A percentile compares a stretch with the other conserved stretches of the same genome.
Conservation (phyloP, 768 basidiomycete species). For the Termitomyces eurrhizus region DNA sequence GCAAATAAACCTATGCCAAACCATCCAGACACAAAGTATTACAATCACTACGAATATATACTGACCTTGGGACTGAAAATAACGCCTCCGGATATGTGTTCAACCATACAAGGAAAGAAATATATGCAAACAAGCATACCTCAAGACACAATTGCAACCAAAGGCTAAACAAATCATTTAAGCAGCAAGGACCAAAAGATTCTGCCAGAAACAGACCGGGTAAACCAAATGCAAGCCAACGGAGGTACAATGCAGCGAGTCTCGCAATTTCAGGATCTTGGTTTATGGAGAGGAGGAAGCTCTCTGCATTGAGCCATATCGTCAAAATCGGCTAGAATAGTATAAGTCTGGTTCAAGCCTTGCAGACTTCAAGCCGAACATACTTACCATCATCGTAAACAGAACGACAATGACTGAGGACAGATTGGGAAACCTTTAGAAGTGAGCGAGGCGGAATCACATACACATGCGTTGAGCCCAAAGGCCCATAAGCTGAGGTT, state of each 20-base stretch:
- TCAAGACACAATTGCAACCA: slow-evolving; percentile 45
- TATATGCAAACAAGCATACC: slow-evolving; percentile 20
- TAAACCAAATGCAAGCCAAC: slow-evolving; percentile 69
- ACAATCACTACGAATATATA: neutral
- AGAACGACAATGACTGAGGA: slow-evolving; percentile 55
- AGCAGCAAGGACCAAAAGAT: neutral
- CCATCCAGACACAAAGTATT: neutral
- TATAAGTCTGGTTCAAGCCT: slow-evolving; percentile 26
- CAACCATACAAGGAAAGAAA: neutral
- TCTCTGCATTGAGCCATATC: slow-evolving; percentile 82
- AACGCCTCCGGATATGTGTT: slow-evolving; percentile 34
- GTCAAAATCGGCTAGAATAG: slow-evolving; percentile 44
- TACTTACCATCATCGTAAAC: slow-evolving; percentile 48
- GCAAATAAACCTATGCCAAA: slow-evolving; percentile 8
- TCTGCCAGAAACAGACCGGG: slow-evolving; percentile 40
- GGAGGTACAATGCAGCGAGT: slow-evolving; percentile 72
- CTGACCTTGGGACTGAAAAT: slow-evolving; percentile 78
- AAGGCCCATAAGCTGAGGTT: slow-evolving; percentile 81
- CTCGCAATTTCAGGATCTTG: slow-evolving; percentile 83
- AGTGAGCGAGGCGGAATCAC: slow-evolving; percentile 20
- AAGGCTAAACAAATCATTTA: slow-evolving; percentile 28
- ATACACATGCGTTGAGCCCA: slow-evolving; percentile 86
- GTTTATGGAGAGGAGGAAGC: slow-evolving; percentile 64
- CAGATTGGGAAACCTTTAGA: neutral
- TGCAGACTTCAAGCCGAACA: slow-evolving; percentile 17